phyloP scores from a whole-genome alignment of 2,329 filamentous ascomycete genomes.

The Botrytis cinerea region DNA sequence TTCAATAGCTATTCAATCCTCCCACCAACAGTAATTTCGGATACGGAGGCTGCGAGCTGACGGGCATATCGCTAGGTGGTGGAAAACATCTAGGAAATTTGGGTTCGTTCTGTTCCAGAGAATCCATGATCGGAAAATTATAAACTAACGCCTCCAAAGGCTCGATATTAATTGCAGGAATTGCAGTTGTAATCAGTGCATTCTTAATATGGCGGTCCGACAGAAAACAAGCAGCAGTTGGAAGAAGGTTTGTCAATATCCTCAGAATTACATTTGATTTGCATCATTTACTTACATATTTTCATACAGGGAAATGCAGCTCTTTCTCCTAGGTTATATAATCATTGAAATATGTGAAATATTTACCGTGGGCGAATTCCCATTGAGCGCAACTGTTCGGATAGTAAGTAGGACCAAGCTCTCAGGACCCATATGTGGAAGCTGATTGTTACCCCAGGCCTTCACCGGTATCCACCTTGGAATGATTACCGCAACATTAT shows the following conservation, averaged over 20 bases:
- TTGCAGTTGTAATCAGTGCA: slow-evolving; percentile 69
- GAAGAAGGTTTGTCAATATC: slow-evolving; percentile 67
- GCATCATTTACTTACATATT: slow-evolving; percentile 10
- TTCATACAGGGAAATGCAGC: slow-evolving; percentile 80
- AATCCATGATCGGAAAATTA: slow-evolving; percentile 9
- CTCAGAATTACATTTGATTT: neutral
- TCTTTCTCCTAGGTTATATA: slow-evolving; percentile 85
- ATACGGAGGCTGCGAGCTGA: slow-evolving; percentile 69
- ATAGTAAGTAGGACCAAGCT: slow-evolving; percentile 56
- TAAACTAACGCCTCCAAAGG: slow-evolving; percentile 53
- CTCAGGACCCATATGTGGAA: neutral
- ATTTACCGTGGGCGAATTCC: slow-evolving; percentile 90
- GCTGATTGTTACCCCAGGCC: slow-evolving; percentile 52
- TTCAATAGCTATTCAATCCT: slow-evolving; percentile 61
- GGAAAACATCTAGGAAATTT: slow-evolving; percentile 75
- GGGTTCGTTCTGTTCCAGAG: slow-evolving; percentile 57
- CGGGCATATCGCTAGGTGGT: slow-evolving; percentile 70
- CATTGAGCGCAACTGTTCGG: slow-evolving; percentile 68
- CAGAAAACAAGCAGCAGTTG: slow-evolving; percentile 89
- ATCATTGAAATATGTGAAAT: slow-evolving; percentile 93
- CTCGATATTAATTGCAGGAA: slow-evolving; percentile 79
- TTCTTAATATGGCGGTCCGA: slow-evolving; percentile 80
- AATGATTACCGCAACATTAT: slow-evolving; percentile 82
- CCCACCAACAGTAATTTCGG: slow-evolving; percentile 33
- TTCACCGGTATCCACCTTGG: slow-evolving; percentile 92